These are phyloP conservation scores for Leccinum obscurum DNA, from an alignment of 768 basidiomycete genomes.

Conservation along the genomic window DNA sequence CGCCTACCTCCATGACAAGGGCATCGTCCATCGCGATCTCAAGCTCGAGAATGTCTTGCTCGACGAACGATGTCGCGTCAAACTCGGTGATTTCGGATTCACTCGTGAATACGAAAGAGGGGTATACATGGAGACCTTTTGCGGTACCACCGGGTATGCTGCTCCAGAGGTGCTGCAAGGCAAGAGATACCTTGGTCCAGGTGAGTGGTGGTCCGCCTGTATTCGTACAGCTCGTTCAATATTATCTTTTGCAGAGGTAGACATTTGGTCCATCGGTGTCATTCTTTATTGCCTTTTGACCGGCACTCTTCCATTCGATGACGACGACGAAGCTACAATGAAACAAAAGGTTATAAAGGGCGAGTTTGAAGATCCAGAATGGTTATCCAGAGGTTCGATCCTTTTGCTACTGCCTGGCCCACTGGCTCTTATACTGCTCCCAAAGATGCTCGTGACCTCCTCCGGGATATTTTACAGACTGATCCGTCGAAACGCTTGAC, in stretches of 20 bases:
- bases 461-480: conserved; percentile 72
- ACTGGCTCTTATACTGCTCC: conserved; percentile 8
- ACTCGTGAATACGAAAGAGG: conserved; percentile 87
- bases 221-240: conserved; percentile 12
- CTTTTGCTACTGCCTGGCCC: not conserved
- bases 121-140: conserved; percentile 85
- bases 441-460: conserved; percentile 82
- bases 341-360: conserved; percentile 79
- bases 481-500: conserved; percentile 75
- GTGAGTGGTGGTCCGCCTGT: conserved; percentile 40
- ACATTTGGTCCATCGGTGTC: conserved; percentile 92
- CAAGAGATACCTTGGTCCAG: conserved; percentile 87
- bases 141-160: conserved; percentile 93
- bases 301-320: conserved; percentile 87
- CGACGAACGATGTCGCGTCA: conserved; percentile 88
- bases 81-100: conserved; percentile 94
- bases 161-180: conserved; percentile 90
- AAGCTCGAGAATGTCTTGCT: conserved; percentile 95
- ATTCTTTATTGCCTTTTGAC: conserved; percentile 90
- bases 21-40: conserved; percentile 94
- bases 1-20: conserved; percentile 87
- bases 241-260: conserved; percentile 64
- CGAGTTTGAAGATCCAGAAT: conserved; percentile 89
- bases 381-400: conserved; percentile 78
- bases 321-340: conserved; percentile 86